Evolutionary conservation across 306 rosid genomes (phyloP), one percentile per base, ranked within the genome.

Genomic region (Rosa chinensis): DNA sequence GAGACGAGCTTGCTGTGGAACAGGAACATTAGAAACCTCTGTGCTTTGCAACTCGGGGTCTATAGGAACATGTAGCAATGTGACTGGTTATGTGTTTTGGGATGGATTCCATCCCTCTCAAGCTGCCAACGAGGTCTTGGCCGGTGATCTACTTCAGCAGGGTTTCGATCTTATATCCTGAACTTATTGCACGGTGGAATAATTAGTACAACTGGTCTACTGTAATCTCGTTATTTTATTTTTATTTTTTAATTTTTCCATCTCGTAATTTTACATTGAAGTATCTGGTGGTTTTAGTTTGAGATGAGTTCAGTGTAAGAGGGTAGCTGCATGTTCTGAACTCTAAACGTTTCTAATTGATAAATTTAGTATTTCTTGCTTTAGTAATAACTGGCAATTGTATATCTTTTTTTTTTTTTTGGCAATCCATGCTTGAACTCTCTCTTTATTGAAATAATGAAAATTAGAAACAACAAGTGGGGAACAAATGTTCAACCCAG

Each of bases 51-150:
- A 87, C 84, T 67, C 83, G 35, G 28, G 68, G 69, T 88, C 92
- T 8, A 8, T 74, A 8, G 92, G 92, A 55, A 88, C 94, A 58
- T 88, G 94, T 71, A 50, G 76, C 40, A 88, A 90, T 37, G 94
- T 86, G 12, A 90, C 85, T 3, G 85, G 79, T 42, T 90, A 88
- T 47, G 88, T 87, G 62, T 90, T 85, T 74, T 90, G 92, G 92
- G 91, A 90, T 52, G 92, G 94, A 44, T 88, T 86, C 75, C 92
- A 90, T 85, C 94, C 90, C 58, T 86, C 92, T 40, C 86, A 85
- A 88, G 74, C 87, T 0, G 89, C 94, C 23, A 88, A 90, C 61
- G 53, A 86, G 75, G 85, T 85, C 66, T 52, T 90, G 89, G 90
- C 92, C 44, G 84, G 73, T 14, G 72, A 52, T 73, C 86, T 90